These are phyloP conservation scores for Aspergillus bridgeri DNA, from an alignment of 495 filamentous ascomycete genomes.

Conservation along the genomic window DNA sequence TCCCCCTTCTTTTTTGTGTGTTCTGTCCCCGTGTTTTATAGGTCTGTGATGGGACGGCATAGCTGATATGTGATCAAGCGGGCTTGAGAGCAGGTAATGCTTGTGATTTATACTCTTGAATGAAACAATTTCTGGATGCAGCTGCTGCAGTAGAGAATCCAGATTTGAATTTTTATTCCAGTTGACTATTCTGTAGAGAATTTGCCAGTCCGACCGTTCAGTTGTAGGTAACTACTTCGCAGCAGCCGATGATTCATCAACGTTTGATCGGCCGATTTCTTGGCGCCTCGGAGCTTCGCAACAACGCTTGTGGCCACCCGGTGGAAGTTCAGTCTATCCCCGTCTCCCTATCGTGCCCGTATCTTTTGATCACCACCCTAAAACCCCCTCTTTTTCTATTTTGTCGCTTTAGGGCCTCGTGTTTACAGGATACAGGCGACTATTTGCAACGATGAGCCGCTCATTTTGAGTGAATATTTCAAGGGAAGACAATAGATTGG, in stretches of 20 bases:
- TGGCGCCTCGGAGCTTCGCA: constrained; percentile 6
- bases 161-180: neutral
- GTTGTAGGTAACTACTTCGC: too few relatives aligned
- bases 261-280: constrained; percentile 9
- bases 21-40: constrained; percentile 11
- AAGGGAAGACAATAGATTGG: neutral
- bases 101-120: constrained; percentile 25
- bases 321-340: neutral
- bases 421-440: neutral
- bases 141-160: neutral
- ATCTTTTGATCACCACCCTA: too few relatives aligned
- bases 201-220: too few relatives aligned
- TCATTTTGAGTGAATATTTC: neutral
- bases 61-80: constrained; percentile 24
- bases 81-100: constrained; percentile 26
- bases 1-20: constrained; percentile 12
- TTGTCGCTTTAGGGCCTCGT: too few relatives aligned
- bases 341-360: neutral
- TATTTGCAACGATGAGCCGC: neutral
- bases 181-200: too few relatives aligned
- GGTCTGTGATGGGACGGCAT: constrained; percentile 13
- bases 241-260: neutral
- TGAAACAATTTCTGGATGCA: constrained; percentile 14
- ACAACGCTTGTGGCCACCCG: neutral
- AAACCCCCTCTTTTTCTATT: too few relatives aligned